Base-by-base conservation (phyloP, 1,284 basidiomycete species). In the Trichosporon coremiiforme region DNA sequence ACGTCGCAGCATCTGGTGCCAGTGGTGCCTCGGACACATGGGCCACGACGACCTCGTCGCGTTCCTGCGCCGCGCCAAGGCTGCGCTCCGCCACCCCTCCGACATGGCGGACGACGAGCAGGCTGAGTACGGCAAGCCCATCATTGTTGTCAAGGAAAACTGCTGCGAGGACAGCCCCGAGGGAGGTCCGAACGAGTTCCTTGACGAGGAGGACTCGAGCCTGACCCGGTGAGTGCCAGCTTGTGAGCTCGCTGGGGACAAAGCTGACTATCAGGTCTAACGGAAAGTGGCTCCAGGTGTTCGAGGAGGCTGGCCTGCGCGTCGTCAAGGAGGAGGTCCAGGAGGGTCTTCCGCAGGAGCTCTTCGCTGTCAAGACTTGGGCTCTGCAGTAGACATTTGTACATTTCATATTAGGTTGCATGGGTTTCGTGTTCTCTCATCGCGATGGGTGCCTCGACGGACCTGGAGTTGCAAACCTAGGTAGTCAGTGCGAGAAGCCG, bases 101-200 rank as follows among this genome's bases (percentile, higher is more conserved):
- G 60, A 70, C 55, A 67, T 74, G 66, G 57, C 31, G 12, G 72
- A 66, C 13, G 69, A 66, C 2, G 69, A 36, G 10, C 36, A n/a
- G 62, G 17, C 25, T 1, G 45, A n/a, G 36, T 70, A 65, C 47
- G 66, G 67, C 12, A 55, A 90, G 68, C 74, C 92, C 35, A 8
- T 73, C 13, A 91, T 97, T 68, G 85, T 97, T 25, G 89, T 95
- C 64, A 98, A 98, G 82, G 95, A 98, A 83, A 98, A 98, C 80
- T 77, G 91, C n/a, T 95, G 93, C 79, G 81, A 85, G 29, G 88
- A 88, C 64, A 88, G 87, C 0, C 81, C 83, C 6, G 85, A 89
- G 0, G 85, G 86, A 15, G 68, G 70, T 17, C 72, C 76, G 0
- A 67, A 72, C 25, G 86, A 87, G n/a, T 83, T 90, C 17, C 93